Base-by-base conservation (phyloP, 2,329 filamentous ascomycete genomes). In the Scytalidium sp. region DNA sequence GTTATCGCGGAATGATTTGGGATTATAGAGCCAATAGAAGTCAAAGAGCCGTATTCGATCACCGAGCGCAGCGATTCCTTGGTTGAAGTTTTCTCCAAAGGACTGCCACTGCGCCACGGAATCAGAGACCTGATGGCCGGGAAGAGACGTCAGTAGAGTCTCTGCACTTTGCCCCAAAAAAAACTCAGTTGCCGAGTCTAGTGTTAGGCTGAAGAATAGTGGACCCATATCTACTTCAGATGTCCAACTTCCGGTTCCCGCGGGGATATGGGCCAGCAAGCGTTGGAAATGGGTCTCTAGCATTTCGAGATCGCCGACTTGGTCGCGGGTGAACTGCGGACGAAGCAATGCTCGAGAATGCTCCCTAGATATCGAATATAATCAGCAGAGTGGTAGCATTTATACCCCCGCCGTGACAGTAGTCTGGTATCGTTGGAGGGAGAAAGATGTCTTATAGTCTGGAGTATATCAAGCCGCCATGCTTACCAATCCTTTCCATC, bases 211-310 rank as follows among this genome's bases (percentile, higher is more conserved):
- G 56, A 83, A 81, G 58, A 88, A 80, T 15, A 85, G 66, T 4
- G 70, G 70, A 51, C 84, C 79, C 5, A 88, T 62, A 53, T 88
- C 81, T 20, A 87, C 71, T 3, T 87, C 75, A 8, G 25, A 29
- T 3, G 56, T 60, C 56, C 57, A 58, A 1, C 50, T 50, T 21
- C 49, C 32, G 11, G 32, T 15, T 8, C 17, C 32, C 5, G 32
- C 13, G 13, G 32, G 32, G 5, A 36, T 36, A 1, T 43, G 40
- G 19, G 19, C 40, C 8, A 57, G 46, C 3, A 58, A n/a, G 11
- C 47, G 52, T 47, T 70, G 63, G 15, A 75, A 64, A 49, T 72
- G 71, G 39, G 67, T 60, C 49, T 75, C 73, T 36, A 71, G 67
- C 2, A 75, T 59, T 2, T 67, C 65, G 13, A 76, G 64, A 52